phyloP scores from a whole-genome alignment of 306 rosid genomes.

The Lathyrus aphaca region DNA sequence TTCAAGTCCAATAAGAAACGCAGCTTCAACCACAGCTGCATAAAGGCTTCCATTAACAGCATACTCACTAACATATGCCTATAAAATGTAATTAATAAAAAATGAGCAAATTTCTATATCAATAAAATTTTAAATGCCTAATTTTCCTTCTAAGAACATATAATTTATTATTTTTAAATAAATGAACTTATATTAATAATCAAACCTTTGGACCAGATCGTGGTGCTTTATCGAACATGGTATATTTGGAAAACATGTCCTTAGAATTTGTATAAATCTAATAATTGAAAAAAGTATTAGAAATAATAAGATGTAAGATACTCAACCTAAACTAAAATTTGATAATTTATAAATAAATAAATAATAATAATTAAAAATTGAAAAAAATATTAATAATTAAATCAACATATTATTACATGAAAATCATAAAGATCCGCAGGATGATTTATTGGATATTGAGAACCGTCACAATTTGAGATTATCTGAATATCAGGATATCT shows the following conservation, averaged over 20 bases:
- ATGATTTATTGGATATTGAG: slow-evolving; percentile 55
- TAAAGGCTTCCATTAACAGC: no score
- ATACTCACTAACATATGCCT: no score
- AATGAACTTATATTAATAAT: no score
- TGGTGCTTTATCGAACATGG: slow-evolving; percentile 50
- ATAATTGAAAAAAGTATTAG: not conserved
- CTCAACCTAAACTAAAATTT: no score
- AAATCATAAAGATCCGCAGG: slow-evolving; percentile 78
- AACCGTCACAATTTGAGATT: slow-evolving; percentile 80
- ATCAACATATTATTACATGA: slow-evolving; percentile 49
- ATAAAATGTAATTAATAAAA: no score
- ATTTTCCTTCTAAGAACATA: no score
- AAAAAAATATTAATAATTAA: not conserved
- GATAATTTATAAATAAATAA: not conserved
- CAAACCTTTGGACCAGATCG: slow-evolving; percentile 50
- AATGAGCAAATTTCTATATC: no score
- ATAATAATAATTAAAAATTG: no score
- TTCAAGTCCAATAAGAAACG: no score
- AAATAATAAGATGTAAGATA: not conserved
- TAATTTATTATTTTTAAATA: no score
- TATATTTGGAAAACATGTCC: slow-evolving; percentile 56
- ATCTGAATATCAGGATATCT: slow-evolving; percentile 72
- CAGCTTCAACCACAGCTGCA: no score
- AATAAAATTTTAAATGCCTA: no score
- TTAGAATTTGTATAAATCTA: slow-evolving; percentile 63